Evolutionary conservation across 202 grass and related monocot genomes (phyloP).

Genomic region (Digitaria exilis): DNA sequence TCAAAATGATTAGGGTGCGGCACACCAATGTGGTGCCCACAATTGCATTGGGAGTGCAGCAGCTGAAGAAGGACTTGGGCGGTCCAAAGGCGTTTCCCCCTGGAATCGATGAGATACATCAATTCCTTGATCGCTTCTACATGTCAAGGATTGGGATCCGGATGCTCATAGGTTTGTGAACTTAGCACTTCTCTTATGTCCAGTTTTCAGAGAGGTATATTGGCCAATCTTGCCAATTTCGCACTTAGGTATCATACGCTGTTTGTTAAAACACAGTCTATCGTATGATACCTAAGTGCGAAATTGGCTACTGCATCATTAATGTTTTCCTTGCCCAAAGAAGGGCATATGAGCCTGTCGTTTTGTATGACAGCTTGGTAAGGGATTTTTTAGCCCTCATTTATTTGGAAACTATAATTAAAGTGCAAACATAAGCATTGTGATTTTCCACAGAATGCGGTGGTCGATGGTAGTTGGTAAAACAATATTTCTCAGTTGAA

Average conservation of each 20-base stretch:
- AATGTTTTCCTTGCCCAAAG: slow-evolving; percentile 21
- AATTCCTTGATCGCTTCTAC: slow-evolving; percentile 97
- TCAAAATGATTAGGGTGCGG: slow-evolving; percentile 88
- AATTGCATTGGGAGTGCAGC: slow-evolving; percentile 90
- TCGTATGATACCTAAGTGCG: too few relatives aligned
- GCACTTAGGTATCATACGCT: slow-evolving; percentile 15
- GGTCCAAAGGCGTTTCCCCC: slow-evolving; percentile 44
- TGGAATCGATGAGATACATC: slow-evolving; percentile 78
- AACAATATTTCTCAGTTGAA: not conserved
- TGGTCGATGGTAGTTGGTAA: not conserved
- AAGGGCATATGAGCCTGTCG: slow-evolving; percentile 2
- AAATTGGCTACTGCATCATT: too few relatives aligned
- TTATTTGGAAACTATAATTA: slow-evolving; percentile 27
- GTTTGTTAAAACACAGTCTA: slow-evolving; percentile 22
- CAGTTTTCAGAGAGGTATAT: not conserved
- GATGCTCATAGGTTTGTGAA: slow-evolving; percentile 84
- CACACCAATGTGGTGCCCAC: slow-evolving; percentile 96
- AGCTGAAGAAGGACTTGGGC: slow-evolving; percentile 81
- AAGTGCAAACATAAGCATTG: not conserved
- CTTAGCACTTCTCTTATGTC: not conserved
- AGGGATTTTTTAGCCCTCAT: not conserved
- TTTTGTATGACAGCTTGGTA: not conserved
- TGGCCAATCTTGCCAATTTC: not conserved
- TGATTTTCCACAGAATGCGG: not conserved
- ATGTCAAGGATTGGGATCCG: slow-evolving; percentile 97